Percentiles rank a stretch among this genome's conserved stretches.
Conservation (phyloP, 1,139 yeast species). For the Taphrina sp. region DNA sequence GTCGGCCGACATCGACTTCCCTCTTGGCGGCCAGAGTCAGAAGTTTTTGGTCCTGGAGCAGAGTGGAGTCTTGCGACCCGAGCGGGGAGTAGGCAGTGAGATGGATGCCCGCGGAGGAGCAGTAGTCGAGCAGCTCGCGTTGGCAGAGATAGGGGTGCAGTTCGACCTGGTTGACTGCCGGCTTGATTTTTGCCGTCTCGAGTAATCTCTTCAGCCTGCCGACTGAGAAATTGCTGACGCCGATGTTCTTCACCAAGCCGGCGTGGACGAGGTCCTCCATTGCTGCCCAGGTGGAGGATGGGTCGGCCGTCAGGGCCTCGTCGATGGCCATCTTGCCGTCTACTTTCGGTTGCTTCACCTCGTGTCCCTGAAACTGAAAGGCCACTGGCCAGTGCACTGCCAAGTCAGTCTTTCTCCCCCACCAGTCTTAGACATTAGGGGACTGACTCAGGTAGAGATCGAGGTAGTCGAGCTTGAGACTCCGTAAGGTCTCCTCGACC, state of each 20-base stretch:
- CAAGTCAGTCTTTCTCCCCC: neutral
- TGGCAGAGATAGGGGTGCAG: constrained; percentile 43
- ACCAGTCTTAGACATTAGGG: too few species aligned
- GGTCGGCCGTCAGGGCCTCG: constrained; percentile 18
- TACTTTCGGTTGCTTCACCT: constrained; percentile 10
- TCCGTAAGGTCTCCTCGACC: constrained; percentile 53
- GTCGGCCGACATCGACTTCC: constrained; percentile 57
- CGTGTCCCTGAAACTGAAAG: constrained; percentile 19
- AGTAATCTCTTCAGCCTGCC: constrained; percentile 70
- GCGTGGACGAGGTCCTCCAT: constrained; percentile 64
- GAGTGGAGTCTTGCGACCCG: constrained; percentile 27
- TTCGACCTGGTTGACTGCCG: constrained; percentile 83
- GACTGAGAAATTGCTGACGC: constrained; percentile 80
- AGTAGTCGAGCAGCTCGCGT: constrained; percentile 33
- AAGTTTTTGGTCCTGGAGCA: constrained; percentile 53
- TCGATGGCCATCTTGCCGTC: constrained; percentile 24
- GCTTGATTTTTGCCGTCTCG: constrained; percentile 57
- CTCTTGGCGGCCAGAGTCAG: constrained; percentile 56
- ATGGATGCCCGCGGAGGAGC: constrained; percentile 34
- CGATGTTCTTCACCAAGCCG: constrained; percentile 55
- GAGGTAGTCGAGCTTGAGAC: constrained; percentile 59
- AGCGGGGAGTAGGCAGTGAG: constrained; percentile 38
- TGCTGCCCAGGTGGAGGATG: constrained; percentile 58
- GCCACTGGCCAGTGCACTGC: constrained; percentile 32
- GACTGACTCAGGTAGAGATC: constrained; percentile 50